A percentile compares a stretch with the other conserved stretches of the same genome.
Conservation (phyloP, 805 yeast species). For the Tetrapisispora nanseiensis region DNA sequence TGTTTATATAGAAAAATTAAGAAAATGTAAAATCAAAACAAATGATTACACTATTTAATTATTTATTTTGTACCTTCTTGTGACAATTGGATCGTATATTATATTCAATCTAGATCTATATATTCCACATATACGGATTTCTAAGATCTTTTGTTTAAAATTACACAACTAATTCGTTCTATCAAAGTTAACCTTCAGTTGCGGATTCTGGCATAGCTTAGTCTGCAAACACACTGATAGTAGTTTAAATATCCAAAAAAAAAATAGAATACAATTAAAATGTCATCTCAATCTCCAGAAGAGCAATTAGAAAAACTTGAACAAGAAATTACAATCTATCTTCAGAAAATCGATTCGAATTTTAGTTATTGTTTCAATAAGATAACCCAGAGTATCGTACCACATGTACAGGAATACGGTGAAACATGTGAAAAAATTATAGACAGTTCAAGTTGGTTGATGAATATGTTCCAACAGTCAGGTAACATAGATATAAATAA, state of each 20-base stretch:
- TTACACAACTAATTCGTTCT: too few species aligned
- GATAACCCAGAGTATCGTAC: slow-evolving; percentile 58
- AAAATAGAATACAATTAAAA: not conserved
- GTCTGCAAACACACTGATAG: not conserved
- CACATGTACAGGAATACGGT: slow-evolving; percentile 54
- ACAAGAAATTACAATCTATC: slow-evolving; percentile 64
- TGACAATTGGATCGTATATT: too few species aligned
- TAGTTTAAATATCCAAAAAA: not conserved
- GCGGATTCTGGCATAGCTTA: too few species aligned
- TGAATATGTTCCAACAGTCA: slow-evolving; percentile 64
- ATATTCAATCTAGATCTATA: too few species aligned
- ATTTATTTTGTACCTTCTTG: too few species aligned
- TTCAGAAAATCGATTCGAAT: slow-evolving; percentile 73
- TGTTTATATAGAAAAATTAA: too few species aligned
- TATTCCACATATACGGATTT: too few species aligned
- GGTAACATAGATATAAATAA: slow-evolving; percentile 48
- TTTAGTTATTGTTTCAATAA: slow-evolving; percentile 57
- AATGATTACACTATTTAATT: too few species aligned
- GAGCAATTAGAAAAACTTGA: slow-evolving; percentile 52
- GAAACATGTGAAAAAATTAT: slow-evolving; percentile 49
- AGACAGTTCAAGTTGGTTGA: slow-evolving; percentile 65
- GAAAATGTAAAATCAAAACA: too few species aligned
- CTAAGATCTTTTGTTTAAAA: too few species aligned
- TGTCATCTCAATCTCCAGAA: slow-evolving; percentile 2
- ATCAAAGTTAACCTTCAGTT: too few species aligned